Conservation (phyloP, 495 filamentous ascomycete species). For the Chlorociboria aeruginascens region DNA sequence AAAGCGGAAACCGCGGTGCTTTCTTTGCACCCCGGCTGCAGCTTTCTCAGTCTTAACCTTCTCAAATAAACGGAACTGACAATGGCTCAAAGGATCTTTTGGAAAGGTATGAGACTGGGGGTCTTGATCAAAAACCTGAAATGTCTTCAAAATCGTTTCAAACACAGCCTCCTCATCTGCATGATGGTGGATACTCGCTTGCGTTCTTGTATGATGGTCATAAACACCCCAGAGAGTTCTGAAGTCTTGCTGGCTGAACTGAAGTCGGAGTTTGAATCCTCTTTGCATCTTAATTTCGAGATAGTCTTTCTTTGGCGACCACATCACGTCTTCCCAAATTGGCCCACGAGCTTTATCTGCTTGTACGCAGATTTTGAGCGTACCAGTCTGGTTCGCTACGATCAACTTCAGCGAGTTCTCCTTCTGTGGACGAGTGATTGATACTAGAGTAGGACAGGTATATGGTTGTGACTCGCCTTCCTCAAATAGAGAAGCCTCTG, state of each 20-base stretch:
- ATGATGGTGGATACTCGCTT: conserved; percentile 50
- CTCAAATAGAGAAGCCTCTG: conserved; percentile 55
- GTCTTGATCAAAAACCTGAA: conserved; percentile 64
- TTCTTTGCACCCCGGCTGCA: conserved; percentile 50
- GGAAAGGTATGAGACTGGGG: conserved; percentile 53
- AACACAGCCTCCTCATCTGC: conserved; percentile 54
- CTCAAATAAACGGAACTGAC: conserved; percentile 63
- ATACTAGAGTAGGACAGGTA: conserved; percentile 57
- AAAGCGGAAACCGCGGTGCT: conserved; percentile 67
- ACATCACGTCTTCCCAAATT: conserved; percentile 68
- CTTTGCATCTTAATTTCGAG: conserved; percentile 56
- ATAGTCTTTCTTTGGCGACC: conserved; percentile 49
- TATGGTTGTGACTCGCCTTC: conserved; percentile 54
- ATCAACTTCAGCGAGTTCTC: conserved; percentile 55
- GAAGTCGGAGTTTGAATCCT: conserved; percentile 53
- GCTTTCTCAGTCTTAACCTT: conserved; percentile 41
- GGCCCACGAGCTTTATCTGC: conserved; percentile 52
- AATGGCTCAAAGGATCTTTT: conserved; percentile 53
- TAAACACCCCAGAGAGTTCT: conserved; percentile 67
- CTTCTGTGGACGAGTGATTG: conserved; percentile 54
- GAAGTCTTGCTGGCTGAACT: conserved; percentile 62
- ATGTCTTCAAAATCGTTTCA: conserved; percentile 49
- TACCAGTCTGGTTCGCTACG: conserved; percentile 63
- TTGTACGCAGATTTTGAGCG: conserved; percentile 64
- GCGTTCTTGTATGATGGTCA: conserved; percentile 64